phyloP scores from a whole-genome alignment of 129 eudicot species.

The Dittrichia graveolens region DNA sequence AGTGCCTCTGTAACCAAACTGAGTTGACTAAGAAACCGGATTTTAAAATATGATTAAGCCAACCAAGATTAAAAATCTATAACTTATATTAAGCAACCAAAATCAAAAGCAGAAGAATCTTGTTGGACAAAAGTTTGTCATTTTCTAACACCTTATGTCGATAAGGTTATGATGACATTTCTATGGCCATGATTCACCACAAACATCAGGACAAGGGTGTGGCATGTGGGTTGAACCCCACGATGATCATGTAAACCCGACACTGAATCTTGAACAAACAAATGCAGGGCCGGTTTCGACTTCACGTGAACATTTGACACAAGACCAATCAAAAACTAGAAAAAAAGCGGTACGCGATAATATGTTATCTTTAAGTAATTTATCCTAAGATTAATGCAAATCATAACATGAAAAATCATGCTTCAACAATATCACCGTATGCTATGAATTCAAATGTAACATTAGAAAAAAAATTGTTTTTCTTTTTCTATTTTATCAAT shows the following conservation, averaged over 20 bases:
- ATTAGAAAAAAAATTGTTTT: too few relatives aligned
- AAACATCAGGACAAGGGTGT: slow-evolving; percentile 36
- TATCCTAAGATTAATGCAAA: too few relatives aligned
- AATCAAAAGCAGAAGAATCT: slow-evolving; percentile 18
- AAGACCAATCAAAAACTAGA: slow-evolving; percentile 6
- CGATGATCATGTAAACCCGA: slow-evolving; percentile 32
- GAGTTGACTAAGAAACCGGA: too few relatives aligned
- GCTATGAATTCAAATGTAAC: too few relatives aligned
- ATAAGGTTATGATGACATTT: slow-evolving; percentile 35
- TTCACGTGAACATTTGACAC: slow-evolving; percentile 21
- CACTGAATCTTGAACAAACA: slow-evolving; percentile 31
- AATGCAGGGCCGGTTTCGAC: slow-evolving; percentile 5
- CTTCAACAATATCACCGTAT: too few relatives aligned
- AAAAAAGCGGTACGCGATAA: too few relatives aligned
- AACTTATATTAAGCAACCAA: neutral
- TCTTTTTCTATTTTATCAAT: too few relatives aligned
- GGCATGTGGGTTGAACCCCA: slow-evolving; percentile 41
- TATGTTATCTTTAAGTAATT: too few relatives aligned
- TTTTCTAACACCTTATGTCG: slow-evolving; percentile 19
- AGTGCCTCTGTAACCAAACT: too few relatives aligned
- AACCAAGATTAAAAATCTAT: too few relatives aligned
- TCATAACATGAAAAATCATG: neutral
- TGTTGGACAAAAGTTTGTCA: slow-evolving; percentile 30
- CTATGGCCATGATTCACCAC: slow-evolving; percentile 34
- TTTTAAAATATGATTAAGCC: too few relatives aligned